phyloP scores from a whole-genome alignment of 1,284 basidiomycete genomes.

The Naganishia cerealis region DNA sequence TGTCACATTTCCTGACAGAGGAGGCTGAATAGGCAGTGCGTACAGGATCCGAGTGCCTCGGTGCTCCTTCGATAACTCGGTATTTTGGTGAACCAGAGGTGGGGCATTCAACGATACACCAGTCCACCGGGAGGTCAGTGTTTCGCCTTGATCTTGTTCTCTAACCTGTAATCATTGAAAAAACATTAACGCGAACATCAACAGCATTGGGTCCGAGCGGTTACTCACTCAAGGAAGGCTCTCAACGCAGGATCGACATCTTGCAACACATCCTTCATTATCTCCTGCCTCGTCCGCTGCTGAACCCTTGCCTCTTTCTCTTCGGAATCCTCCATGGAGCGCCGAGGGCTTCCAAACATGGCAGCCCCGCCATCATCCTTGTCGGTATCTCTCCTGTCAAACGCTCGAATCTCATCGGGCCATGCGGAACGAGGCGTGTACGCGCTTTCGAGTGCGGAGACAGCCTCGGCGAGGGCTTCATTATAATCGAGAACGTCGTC shows the following conservation, averaged over 20 bases:
- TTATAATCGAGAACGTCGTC: slow-evolving; percentile 34
- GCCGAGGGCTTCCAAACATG: background rate
- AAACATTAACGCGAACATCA: background rate
- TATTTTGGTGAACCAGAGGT: too few relatives aligned
- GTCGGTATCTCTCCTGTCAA: background rate
- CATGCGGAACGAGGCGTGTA: slow-evolving; percentile 22
- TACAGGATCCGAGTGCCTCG: too few relatives aligned
- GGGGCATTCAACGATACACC: too few relatives aligned
- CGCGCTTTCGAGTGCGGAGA: slow-evolving; percentile 1
- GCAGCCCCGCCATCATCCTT: slow-evolving; percentile 1
- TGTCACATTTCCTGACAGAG: too few relatives aligned
- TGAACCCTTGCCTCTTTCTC: background rate
- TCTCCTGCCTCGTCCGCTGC: slow-evolving; percentile 12
- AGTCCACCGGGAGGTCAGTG: slow-evolving; percentile 1
- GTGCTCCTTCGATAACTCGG: too few relatives aligned
- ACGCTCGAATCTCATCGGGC: slow-evolving; percentile 24
- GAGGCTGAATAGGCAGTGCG: too few relatives aligned
- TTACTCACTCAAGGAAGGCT: slow-evolving; percentile 34
- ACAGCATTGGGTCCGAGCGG: background rate
- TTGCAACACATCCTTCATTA: slow-evolving; percentile 31
- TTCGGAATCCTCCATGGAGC: background rate
- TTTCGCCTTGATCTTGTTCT: slow-evolving; percentile 24
- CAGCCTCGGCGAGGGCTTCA: slow-evolving; percentile 24
- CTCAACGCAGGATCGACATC: slow-evolving; percentile 32
- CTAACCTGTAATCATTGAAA: slow-evolving; percentile 7